Evolutionary conservation across 306 rosid genomes (phyloP), one percentile per base, ranked within the genome.

Genomic region (Rosa rugosa): DNA sequence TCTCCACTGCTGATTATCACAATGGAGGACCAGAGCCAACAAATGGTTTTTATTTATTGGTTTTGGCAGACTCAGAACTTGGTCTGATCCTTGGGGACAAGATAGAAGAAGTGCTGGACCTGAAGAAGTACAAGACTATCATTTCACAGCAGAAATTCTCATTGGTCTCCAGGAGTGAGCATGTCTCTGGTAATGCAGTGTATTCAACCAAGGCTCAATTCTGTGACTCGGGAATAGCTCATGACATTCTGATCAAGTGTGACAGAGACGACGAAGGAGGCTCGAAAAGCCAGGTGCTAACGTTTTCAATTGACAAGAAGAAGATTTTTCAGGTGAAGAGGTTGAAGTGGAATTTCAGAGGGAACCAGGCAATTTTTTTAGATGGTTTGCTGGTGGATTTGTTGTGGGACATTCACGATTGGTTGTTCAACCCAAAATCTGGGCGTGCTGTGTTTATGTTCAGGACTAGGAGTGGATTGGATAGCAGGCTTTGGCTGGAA

Each of bases 321-420:
- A 85, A 38, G 18, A 64, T 91, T 13, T 93, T 96, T 14, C 75
- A 93, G 79, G 97, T 89, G 65, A 91, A 83, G 83, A 86, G 94
- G 75, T 77, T 93, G 80, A 86, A 82, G 83, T 93, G 97, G 99
- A 96, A 96, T 81, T 96, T 96, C 80, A 87, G 99, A 20, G 99
- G 99, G 78, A 96, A 96, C 77, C 97, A 91, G 46, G 86, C 94
- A 2, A 85, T 93, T 4, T 96, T 96, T 68, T 82, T 93, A 22
- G 96, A 96, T 70, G 99, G 98, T 27, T 82, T 91, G 81, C 53
- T 96, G 49, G 97, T 96, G 44, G 99, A 96, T 51, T 77, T 96
- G 91, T 86, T 96, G 99, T 96, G 99, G 99, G 99, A 96, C 45
- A 85, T 96, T 59, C 96, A 96, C 75, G 96, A 88, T 71, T 96